These are phyloP conservation scores for Corrigiola litoralis DNA, from an alignment of 179 eudicot species.

Conservation along the genomic window DNA sequence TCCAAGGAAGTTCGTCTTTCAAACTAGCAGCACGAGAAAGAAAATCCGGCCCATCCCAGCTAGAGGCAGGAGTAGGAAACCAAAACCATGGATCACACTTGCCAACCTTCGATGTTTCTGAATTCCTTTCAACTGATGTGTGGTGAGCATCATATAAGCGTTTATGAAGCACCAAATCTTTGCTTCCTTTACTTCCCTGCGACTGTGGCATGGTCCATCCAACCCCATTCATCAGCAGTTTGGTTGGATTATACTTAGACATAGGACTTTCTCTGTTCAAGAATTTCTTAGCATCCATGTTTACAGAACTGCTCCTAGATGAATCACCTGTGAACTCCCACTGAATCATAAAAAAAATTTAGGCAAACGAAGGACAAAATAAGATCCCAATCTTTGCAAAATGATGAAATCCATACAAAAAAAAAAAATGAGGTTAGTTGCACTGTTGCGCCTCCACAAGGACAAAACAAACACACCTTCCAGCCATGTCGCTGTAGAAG, in stretches of 20 bases:
- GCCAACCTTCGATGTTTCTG: slow-evolving; percentile 37
- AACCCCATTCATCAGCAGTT: slow-evolving; percentile 71
- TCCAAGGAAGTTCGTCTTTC: slow-evolving; percentile 95
- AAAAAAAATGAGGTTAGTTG: too few species aligned
- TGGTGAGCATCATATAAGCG: slow-evolving; percentile 37
- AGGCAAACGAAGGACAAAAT: slow-evolving; percentile 24
- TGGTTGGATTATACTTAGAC: slow-evolving; percentile 56
- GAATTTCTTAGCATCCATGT: slow-evolving; percentile 32
- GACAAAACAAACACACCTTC: slow-evolving; percentile 54
- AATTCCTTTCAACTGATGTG: slow-evolving; percentile 30
- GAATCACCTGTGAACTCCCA: slow-evolving; percentile 79
- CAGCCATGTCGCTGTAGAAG: slow-evolving; percentile 68
- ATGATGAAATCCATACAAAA: too few species aligned
- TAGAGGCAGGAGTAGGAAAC: slow-evolving; percentile 79
- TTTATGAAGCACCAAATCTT: slow-evolving; percentile 44
- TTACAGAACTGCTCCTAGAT: slow-evolving; percentile 44
- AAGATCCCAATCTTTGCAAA: neutral
- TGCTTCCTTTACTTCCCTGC: slow-evolving; percentile 50
- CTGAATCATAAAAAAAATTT: slow-evolving; percentile 46
- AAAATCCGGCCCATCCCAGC: slow-evolving; percentile 83
- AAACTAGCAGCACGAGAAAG: slow-evolving; percentile 63
- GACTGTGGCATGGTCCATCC: slow-evolving; percentile 96
- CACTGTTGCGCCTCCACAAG: too few species aligned
- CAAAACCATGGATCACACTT: slow-evolving; percentile 90
- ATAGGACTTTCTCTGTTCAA: slow-evolving; percentile 38